Percentiles rank a stretch among this genome's conserved stretches.
Evolutionary conservation across 2,329 filamentous ascomycete genomes (phyloP).

Genomic region (Aspergillus niger): DNA sequence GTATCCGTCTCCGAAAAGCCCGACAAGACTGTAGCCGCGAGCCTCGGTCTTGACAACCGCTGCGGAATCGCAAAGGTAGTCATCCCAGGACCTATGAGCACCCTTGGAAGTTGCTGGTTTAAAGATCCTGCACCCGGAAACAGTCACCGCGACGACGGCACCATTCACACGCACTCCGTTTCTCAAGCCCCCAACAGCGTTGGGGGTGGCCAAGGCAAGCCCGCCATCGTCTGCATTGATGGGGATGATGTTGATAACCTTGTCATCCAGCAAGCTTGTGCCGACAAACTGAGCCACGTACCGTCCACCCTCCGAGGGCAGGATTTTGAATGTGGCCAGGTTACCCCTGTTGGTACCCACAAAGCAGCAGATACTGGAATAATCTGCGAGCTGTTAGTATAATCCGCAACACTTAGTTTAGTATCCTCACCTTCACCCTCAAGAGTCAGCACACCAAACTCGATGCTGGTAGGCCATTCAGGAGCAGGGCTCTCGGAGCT

Average conservation of each 20-base stretch:
- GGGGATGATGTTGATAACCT: conserved; percentile 74
- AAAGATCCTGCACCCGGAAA: conserved; percentile 79
- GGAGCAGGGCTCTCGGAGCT: conserved; percentile 50
- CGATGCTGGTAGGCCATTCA: conserved; percentile 79
- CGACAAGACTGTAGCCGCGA: conserved; percentile 76
- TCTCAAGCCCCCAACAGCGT: conserved; percentile 73
- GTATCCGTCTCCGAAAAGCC: conserved; percentile 79
- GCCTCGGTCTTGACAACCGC: conserved; percentile 72
- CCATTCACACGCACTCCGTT: conserved; percentile 76
- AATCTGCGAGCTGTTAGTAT: conserved; percentile 55
- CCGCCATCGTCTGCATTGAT: conserved; percentile 77
- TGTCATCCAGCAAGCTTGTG: conserved; percentile 65
- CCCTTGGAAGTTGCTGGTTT: conserved; percentile 82
- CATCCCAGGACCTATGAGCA: conserved; percentile 88
- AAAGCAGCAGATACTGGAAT: conserved; percentile 91
- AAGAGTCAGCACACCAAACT: conserved; percentile 91
- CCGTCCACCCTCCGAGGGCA: conserved; percentile 68
- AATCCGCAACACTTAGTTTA: background rate
- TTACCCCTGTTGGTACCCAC: conserved; percentile 85
- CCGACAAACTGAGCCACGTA: conserved; percentile 76
- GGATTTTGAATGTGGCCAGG: conserved; percentile 83
- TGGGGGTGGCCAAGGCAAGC: conserved; percentile 73
- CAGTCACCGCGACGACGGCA: conserved; percentile 74
- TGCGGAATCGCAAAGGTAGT: conserved; percentile 78
- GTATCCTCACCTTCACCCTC: conserved; percentile 71